Evolutionary conservation across 331 rosid genomes (phyloP), one percentile per base, ranked within the genome.

Genomic region (Dryas integrifolia): DNA sequence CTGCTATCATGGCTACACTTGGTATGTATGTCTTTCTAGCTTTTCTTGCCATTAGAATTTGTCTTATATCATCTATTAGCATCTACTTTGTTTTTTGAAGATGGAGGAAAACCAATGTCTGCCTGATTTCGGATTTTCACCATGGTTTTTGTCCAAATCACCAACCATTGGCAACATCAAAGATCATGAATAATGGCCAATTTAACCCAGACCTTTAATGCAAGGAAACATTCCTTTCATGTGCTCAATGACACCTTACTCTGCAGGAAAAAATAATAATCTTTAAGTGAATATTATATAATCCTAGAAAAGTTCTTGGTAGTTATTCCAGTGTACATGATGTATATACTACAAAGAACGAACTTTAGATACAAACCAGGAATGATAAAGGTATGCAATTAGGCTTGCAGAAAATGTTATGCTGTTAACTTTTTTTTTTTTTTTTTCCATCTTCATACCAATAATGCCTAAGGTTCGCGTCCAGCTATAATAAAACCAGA

Each of bases 1-100:
- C 98, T n/a, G 96, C 96, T 62, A 2, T 91, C 80, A 95, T 95
- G 98, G 98, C 98, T 51, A 95, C 97, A 43, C 92, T 95, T 30
- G 98, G 98, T 95, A 82, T 59, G 98, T 95, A 82, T 59, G 72
- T 24, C 80, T 7, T 46, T 69, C 35, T 38, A 5, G 26, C 45
- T 51, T 79, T 40, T 62, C 15, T 70, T 51, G 15, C 50, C 57
- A 9, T 38, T 41, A 2, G 46, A 51, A 39, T 52, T 52, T 40
- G 13, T 55, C 44, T 16, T 68, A 5, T 38, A 38, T 67, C 10
- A 8, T 67, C n/a, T 11, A 21, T 8, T 47, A 26, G 71, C 21
- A 13, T 66, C 57, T 2, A 48, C 35, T 48, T 48, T 30, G 18
- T 65, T 3, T 24, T 18, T 48, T 66, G 56, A 66, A 10, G 18